A percentile compares a stretch with the other conserved stretches of the same genome.
phyloP scores from a whole-genome alignment of 805 yeast species.

The Martiniozyma abietophila region DNA sequence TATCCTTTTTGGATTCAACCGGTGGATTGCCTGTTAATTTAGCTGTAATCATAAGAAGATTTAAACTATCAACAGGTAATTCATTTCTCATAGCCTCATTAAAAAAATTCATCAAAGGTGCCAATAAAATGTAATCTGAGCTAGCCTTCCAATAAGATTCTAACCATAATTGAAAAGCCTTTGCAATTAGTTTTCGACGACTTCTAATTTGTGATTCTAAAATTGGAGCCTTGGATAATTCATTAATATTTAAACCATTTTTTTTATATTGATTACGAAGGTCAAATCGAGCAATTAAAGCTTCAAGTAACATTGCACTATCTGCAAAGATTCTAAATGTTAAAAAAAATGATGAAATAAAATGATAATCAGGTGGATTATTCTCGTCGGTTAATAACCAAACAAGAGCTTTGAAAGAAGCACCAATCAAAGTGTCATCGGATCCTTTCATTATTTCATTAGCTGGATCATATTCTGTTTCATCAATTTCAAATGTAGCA shows the following conservation, averaged over 20 bases:
- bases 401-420: constrained; percentile 62
- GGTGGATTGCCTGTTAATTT: constrained; percentile 48
- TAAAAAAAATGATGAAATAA: constrained; percentile 65
- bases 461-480: constrained; percentile 16
- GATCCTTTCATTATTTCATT: constrained; percentile 42
- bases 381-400: constrained; percentile 59
- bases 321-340: constrained; percentile 66
- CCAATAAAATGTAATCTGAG: constrained; percentile 48
- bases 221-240: constrained; percentile 24
- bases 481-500: constrained; percentile 7
- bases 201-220: constrained; percentile 39
- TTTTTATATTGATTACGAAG: constrained; percentile 30
- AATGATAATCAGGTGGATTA: constrained; percentile 54
- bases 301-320: constrained; percentile 59
- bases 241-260: constrained; percentile 6
- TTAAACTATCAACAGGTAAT: constrained; percentile 59
- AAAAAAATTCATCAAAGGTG: constrained; percentile 68
- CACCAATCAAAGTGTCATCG: constrained; percentile 51
- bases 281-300: constrained; percentile 58
- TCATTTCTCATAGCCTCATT: constrained; percentile 60
- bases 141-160: constrained; percentile 80
- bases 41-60: constrained; percentile 53
- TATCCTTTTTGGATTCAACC: constrained; percentile 29
- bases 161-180: constrained; percentile 73
- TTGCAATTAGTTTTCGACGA: constrained; percentile 59